Conservation (phyloP, 2,329 filamentous ascomycete species). For the Neoarthrinium moseri region DNA sequence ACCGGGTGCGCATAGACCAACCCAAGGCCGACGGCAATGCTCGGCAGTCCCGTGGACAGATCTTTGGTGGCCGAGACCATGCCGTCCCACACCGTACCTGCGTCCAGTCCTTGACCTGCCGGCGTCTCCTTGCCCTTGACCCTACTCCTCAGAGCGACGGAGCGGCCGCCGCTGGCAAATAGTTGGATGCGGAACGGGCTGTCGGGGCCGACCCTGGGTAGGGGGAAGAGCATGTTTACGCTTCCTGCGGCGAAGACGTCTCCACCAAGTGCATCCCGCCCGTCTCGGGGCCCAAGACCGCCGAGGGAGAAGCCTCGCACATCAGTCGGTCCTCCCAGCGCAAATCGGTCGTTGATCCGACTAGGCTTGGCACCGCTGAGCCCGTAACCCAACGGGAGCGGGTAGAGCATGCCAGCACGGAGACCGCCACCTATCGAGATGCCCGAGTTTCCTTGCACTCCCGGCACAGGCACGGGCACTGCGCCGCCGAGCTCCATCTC, state of each 20-base stretch:
- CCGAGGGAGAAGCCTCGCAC: constrained; percentile 90
- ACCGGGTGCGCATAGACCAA: constrained; percentile 94
- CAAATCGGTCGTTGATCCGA: constrained; percentile 90
- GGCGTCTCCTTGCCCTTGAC: constrained; percentile 42
- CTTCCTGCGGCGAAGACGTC: constrained; percentile 90
- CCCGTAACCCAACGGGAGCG: constrained; percentile 65
- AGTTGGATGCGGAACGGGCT: constrained; percentile 84
- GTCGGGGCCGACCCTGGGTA: constrained; percentile 78
- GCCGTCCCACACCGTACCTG: constrained; percentile 47
- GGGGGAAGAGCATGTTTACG: constrained; percentile 78
- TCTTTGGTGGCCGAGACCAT: constrained; percentile 65
- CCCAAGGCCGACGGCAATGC: constrained; percentile 81
- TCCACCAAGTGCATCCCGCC: constrained; percentile 81
- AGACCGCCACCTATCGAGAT: constrained; percentile 82
- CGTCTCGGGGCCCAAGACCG: constrained; percentile 86
- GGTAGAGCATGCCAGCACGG: constrained; percentile 79
- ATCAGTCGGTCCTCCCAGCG: constrained; percentile 90
- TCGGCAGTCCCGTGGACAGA: constrained; percentile 74
- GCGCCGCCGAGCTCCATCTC: constrained; percentile 81
- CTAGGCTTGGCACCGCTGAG: constrained; percentile 60
- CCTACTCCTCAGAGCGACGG: constrained; percentile 71
- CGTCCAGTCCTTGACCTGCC: constrained; percentile 30
- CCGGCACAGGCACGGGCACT: constrained; percentile 69
- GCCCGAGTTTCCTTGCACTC: constrained; percentile 67
- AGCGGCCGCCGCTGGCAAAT: constrained; percentile 85